Evolutionary conservation across 495 filamentous ascomycete genomes (phyloP).

Genomic region (Aspergillus campestris): DNA sequence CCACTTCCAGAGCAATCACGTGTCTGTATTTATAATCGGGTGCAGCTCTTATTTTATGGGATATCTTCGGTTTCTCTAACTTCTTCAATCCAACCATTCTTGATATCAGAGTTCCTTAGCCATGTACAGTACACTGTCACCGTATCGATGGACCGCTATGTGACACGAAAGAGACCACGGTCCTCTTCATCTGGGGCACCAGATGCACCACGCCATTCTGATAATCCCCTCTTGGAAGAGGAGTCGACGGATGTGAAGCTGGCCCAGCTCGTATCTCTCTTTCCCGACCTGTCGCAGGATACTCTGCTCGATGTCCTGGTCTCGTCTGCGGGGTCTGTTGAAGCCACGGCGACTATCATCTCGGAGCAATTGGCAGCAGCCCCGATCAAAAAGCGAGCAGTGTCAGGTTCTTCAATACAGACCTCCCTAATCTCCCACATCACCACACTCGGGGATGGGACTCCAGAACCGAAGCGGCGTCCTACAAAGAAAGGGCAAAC

Average conservation of each 20-base stretch:
- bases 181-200: constrained; percentile 6
- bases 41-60: neutral
- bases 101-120: too few relatives aligned
- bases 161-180: constrained; percentile 44
- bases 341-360: constrained; percentile 49
- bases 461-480: constrained; percentile 33
- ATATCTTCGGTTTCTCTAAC: constrained; percentile 3
- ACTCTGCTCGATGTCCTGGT: constrained; percentile 71
- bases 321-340: constrained; percentile 67
- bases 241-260: constrained; percentile 86
- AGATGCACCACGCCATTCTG: neutral
- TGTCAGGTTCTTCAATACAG: constrained; percentile 19
- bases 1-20: constrained; percentile 26
- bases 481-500: constrained; percentile 69
- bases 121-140: neutral
- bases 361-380: constrained; percentile 14
- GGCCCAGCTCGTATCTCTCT: constrained; percentile 70
- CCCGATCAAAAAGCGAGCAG: constrained; percentile 23
- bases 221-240: constrained; percentile 30
- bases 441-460: constrained; percentile 13
- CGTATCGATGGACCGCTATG: constrained; percentile 47
- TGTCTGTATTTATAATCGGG: constrained; percentile 11
- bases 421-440: constrained; percentile 42
- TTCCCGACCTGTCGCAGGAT: constrained; percentile 53
- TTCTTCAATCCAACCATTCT: too few relatives aligned